Base-by-base conservation (phyloP, 2,329 filamentous ascomycete species). In the Colletotrichum plurivorum region DNA sequence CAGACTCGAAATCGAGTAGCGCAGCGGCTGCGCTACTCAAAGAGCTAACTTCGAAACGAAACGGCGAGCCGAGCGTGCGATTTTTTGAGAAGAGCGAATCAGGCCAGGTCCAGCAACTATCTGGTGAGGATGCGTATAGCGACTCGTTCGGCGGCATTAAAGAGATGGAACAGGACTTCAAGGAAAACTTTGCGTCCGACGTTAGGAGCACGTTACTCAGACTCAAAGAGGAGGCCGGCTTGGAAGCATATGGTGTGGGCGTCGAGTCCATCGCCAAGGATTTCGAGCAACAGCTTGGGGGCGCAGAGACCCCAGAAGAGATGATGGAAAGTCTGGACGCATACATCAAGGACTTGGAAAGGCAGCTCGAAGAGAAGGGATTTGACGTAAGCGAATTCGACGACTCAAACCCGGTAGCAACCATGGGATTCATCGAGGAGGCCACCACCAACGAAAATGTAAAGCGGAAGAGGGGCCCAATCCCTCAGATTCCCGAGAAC, bases 1-100 rank as follows among this genome's bases (percentile, higher is more conserved):
- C 10, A 8, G 55, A 58, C 5, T 5, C 66, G 22, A n/a, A 58
- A 25, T 20, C 25, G 15, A 55, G 31, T 7, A 36, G 36, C n/a
- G 70, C 70, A 16, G 60, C 69, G 8, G 52, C 64, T 16, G 53
- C 69, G 4, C 74, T 81, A 10, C 55, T 75, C 7, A 71, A 71
- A 39, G 71, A 75, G 9, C 49, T 72, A 15, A 57, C 63, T 60
- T 12, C 66, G 25, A 49, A 69, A 46, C 48, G 67, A 71, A 49
- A 57, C 13, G 73, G 62, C 16, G 67, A 69, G 13, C 45, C 70
- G 22, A 71, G 78, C 3, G 79, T 87, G 12, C 80, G 82, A 9
- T 87, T 81, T 73, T 88, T 86, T 69, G 84, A 88, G 63, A 82
- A 87, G 73, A 79, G 80, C 15, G 77, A 78, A 3, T 71, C 76